These are phyloP conservation scores for Euryodendron excelsum DNA, from an alignment of 148 eudicot genomes.

Conservation along the genomic window DNA sequence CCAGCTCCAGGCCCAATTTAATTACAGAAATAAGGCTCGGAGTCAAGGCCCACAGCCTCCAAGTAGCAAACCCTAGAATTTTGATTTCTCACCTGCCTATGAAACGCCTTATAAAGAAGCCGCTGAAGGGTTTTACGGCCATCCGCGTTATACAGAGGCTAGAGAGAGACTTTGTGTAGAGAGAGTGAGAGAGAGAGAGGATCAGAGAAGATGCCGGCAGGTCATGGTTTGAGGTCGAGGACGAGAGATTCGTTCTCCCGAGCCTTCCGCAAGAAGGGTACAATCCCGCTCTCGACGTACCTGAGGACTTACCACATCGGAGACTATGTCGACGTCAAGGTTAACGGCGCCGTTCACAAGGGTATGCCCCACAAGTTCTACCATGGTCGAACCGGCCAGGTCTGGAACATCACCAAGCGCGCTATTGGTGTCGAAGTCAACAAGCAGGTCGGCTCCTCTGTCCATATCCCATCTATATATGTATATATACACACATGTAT, in stretches of 20 bases:
- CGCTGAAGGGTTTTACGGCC: no score
- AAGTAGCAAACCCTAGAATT: no score
- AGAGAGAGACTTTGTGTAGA: no score
- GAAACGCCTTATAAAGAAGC: no score
- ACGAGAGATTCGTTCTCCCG: constrained; percentile 37
- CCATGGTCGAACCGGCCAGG: constrained; percentile 44
- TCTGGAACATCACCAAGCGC: constrained; percentile 51
- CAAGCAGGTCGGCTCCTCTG: constrained; percentile 26
- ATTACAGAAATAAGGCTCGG: no score
- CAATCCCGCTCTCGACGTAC: constrained; percentile 35
- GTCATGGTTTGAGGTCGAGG: constrained; percentile 38
- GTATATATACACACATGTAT: background rate
- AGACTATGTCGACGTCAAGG: constrained; percentile 39
- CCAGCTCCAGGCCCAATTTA: no score
- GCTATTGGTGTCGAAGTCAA: constrained; percentile 42
- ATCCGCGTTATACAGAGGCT: no score
- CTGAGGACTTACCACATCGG: constrained; percentile 34
- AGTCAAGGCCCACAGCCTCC: no score
- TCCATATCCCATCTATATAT: background rate
- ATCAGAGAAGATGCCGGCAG: constrained; percentile 37
- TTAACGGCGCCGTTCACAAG: constrained; percentile 39
- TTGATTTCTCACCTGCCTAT: no score
- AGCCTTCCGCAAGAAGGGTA: constrained; percentile 39
- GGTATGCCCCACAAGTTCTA: constrained; percentile 50
- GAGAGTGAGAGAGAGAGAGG: background rate